A percentile compares a stretch with the other conserved stretches of the same genome.
These are phyloP conservation scores for Vitrella brassicaformis DNA, from an alignment of 73 alveolate species.

Conservation along the genomic window DNA sequence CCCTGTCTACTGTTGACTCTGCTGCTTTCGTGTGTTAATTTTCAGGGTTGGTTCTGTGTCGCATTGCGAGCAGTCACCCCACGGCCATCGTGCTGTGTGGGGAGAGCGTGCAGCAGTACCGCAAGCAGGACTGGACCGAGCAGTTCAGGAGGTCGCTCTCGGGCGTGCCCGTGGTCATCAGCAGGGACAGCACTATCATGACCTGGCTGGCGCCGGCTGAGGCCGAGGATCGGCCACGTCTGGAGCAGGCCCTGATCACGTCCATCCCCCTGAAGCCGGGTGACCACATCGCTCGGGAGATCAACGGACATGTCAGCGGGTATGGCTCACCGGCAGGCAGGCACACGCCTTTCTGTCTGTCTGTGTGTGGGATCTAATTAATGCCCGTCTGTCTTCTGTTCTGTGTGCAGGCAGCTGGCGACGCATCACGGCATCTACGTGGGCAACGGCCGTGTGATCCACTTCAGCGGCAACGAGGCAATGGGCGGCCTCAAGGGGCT, in stretches of 20 bases:
- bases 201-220: not conserved
- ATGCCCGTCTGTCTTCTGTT: not conserved
- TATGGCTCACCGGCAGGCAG: not conserved
- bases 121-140: not conserved
- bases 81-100: not conserved
- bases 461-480: not conserved
- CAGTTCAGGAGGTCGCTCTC: not conserved
- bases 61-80: not conserved
- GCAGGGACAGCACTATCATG: not conserved
- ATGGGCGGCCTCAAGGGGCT: too few relatives aligned
- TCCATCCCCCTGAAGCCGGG: not conserved
- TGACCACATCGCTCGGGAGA: not conserved
- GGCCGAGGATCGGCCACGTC: not conserved
- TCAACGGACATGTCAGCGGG: not conserved
- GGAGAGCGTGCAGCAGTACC: not conserved
- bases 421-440: not conserved
- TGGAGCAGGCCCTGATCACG: not conserved
- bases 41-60: too few relatives aligned
- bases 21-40: too few relatives aligned
- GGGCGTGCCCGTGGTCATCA: not conserved
- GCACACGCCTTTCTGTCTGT: not conserved
- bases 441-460: not conserved
- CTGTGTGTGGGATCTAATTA: not conserved
- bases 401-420: not conserved
- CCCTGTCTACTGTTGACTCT: too few relatives aligned